phyloP scores from a whole-genome alignment of 2,329 filamentous ascomycete species.

The Sporothrix sp. region DNA sequence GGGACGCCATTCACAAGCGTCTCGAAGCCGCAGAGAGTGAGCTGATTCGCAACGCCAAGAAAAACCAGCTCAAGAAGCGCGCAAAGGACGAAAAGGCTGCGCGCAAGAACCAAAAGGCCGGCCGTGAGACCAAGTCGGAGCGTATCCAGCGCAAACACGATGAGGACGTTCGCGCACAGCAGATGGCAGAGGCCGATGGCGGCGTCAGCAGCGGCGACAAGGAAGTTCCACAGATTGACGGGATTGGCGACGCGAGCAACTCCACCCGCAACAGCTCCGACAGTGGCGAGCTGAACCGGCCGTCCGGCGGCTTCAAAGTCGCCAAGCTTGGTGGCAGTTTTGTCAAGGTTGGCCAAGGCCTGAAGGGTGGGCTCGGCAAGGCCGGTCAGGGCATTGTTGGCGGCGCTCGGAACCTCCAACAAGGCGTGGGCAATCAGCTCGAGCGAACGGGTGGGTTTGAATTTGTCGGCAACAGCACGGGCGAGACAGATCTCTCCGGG shows the following conservation, averaged over 20 bases:
- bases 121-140: constrained; percentile 42
- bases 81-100: constrained; percentile 55
- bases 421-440: constrained; percentile 42
- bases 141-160: constrained; percentile 35
- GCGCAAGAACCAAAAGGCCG: constrained; percentile 42
- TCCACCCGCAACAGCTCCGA: constrained; percentile 11
- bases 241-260: constrained; percentile 15
- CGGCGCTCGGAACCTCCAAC: constrained; percentile 36
- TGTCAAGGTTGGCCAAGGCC: constrained; percentile 38
- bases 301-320: constrained; percentile 23
- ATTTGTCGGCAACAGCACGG: constrained; percentile 21
- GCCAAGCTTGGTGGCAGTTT: constrained; percentile 30
- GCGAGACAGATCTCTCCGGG: not conserved
- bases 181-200: constrained; percentile 38
- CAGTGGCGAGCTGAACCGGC: too few species aligned
- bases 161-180: constrained; percentile 40
- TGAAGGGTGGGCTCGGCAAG: constrained; percentile 37
- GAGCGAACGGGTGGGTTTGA: constrained; percentile 48
- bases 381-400: constrained; percentile 36
- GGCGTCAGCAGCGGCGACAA: constrained; percentile 44
- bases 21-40: constrained; percentile 80
- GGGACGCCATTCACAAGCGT: constrained; percentile 58
- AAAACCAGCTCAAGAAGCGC: constrained; percentile 61
- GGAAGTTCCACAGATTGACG: constrained; percentile 42
- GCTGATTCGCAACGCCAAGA: constrained; percentile 70